Conservation (phyloP, 768 basidiomycete genomes). For the Rhodotorula kratochvilovae region DNA sequence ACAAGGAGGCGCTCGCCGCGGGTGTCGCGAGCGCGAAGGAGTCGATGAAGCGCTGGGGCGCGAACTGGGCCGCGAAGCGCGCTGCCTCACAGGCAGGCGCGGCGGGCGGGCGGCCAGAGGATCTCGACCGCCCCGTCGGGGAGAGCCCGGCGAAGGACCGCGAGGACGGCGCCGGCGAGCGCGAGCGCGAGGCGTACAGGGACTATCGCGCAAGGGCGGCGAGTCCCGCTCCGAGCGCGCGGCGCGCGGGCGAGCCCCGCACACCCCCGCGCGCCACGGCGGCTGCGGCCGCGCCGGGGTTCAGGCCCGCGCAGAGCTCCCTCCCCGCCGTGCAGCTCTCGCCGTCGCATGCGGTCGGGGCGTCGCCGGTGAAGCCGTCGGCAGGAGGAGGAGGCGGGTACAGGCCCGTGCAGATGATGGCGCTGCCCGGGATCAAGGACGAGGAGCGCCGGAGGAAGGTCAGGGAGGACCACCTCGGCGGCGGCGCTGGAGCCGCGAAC, state of each 20-base stretch:
- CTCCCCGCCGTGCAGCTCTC: background rate
- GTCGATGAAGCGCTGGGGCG: slow-evolving; percentile 86
- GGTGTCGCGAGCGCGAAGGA: slow-evolving; percentile 65
- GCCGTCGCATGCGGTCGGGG: background rate
- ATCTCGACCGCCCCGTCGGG: background rate
- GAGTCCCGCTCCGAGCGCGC: background rate
- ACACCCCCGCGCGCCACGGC: background rate
- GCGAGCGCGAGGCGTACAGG: background rate
- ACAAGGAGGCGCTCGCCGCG: slow-evolving; percentile 79
- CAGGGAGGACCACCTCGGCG: slow-evolving; percentile 22
- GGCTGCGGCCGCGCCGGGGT: background rate
- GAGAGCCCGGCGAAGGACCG: background rate
- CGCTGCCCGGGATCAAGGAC: slow-evolving; percentile 23
- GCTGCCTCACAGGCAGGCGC: background rate
- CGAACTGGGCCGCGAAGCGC: slow-evolving; percentile 61
- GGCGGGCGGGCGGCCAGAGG: background rate
- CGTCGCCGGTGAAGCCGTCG: background rate
- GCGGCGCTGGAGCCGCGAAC: background rate
- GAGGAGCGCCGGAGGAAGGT: slow-evolving; percentile 11
- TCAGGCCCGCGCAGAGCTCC: background rate
- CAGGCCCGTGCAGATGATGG: slow-evolving; percentile 16
- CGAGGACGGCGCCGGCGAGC: background rate
- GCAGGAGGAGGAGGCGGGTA: background rate
- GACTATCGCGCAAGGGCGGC: background rate
- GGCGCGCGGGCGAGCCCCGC: background rate